Percentiles rank a stretch among this genome's conserved stretches.
These are phyloP conservation scores for Saussurea involucrata DNA, from an alignment of 129 eudicot species.

Conservation along the genomic window DNA sequence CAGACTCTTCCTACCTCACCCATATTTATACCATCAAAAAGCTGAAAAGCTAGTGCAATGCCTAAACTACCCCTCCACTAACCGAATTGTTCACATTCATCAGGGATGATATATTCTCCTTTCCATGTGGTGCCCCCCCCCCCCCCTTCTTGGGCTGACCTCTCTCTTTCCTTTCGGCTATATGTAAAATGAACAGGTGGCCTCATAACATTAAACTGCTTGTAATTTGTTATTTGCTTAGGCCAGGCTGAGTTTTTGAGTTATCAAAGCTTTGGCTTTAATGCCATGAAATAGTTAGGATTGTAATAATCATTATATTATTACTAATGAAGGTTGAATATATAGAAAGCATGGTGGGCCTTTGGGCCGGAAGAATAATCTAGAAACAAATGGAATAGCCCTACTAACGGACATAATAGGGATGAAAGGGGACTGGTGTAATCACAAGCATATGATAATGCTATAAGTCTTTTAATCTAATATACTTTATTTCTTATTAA, in stretches of 20 bases:
- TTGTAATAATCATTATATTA: too few relatives aligned
- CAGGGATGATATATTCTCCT: neutral
- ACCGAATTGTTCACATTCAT: neutral
- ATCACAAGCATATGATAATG: too few relatives aligned
- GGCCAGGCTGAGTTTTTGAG: too few relatives aligned
- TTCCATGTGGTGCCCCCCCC: too few relatives aligned
- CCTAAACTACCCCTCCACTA: neutral
- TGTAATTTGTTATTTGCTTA: too few relatives aligned
- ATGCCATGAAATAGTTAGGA: too few relatives aligned
- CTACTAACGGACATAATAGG: neutral
- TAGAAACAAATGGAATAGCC: neutral
- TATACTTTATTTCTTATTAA: neutral
- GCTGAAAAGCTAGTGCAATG: neutral
- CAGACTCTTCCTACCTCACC: neutral
- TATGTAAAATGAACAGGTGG: too few relatives aligned
- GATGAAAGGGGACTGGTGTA: neutral
- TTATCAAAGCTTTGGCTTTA: too few relatives aligned
- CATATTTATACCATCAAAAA: neutral
- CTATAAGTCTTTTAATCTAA: neutral
- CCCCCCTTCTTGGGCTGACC: too few relatives aligned
- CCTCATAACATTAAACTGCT: too few relatives aligned
- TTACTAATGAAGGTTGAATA: neutral
- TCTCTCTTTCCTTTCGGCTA: too few relatives aligned
- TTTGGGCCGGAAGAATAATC: neutral
- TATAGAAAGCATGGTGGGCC: neutral